Evolutionary conservation across 352 stramenopile species (phyloP).

Genomic region (Pythium graminicola): DNA sequence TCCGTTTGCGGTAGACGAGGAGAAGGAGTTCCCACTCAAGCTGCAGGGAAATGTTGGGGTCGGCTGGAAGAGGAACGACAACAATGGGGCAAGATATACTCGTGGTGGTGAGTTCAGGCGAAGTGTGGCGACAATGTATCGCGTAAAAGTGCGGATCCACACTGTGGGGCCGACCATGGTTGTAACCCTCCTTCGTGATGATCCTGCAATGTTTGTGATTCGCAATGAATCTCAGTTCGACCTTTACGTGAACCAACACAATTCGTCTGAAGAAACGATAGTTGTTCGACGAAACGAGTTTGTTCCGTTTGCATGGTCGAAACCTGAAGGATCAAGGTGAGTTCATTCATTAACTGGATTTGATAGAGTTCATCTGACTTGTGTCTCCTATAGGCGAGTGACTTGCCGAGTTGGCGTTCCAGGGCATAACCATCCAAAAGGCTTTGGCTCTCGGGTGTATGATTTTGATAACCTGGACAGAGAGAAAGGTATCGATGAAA

Average conservation of each 20-base stretch:
- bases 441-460: conserved; percentile 62
- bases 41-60: conserved; percentile 50
- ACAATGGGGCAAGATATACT: conserved; percentile 26
- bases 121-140: conserved; percentile 46
- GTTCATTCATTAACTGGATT: neutral
- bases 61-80: conserved; percentile 39
- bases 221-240: conserved; percentile 75
- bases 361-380: neutral
- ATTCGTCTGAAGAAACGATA: conserved; percentile 55
- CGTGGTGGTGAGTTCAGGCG: conserved; percentile 35
- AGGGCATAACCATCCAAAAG: conserved; percentile 44
- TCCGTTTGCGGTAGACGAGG: conserved; percentile 69
- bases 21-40: conserved; percentile 82
- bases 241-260: conserved; percentile 62
- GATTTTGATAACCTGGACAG: conserved; percentile 82
- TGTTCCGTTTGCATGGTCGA: conserved; percentile 74
- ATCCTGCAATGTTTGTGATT: conserved; percentile 82
- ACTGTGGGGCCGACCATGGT: conserved; percentile 76
- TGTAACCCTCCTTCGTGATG: conserved; percentile 64
- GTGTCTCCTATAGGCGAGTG: conserved; percentile 37
- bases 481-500: conserved; percentile 60
- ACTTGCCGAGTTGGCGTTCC: conserved; percentile 53
- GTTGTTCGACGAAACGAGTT: conserved; percentile 67
- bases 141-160: conserved; percentile 70
- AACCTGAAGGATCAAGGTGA: conserved; percentile 68